Evolutionary conservation across 1,284 basidiomycete species (phyloP).

Genomic region (Rugosomyces carneus): DNA sequence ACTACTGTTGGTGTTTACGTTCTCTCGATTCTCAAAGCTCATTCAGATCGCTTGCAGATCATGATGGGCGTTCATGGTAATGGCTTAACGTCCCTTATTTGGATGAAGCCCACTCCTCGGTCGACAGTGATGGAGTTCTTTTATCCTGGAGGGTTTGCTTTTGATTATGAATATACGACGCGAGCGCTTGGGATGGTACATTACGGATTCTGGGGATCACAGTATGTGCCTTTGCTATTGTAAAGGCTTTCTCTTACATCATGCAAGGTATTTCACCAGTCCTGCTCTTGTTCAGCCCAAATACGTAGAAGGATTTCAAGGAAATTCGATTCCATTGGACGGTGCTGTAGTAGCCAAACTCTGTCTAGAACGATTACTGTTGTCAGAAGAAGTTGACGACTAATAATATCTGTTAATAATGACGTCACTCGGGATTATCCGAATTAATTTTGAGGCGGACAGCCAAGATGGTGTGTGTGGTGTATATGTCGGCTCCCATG

Average conservation of each 20-base stretch:
- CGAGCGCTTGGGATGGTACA: conserved; percentile 78
- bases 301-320: conserved; percentile 55
- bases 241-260: neutral
- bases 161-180: conserved; percentile 81
- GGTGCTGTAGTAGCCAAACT: conserved; percentile 43
- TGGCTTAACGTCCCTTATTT: conserved; percentile 75
- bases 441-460: no score
- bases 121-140: conserved; percentile 88
- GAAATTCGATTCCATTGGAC: conserved; percentile 46
- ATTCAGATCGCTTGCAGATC: no score
- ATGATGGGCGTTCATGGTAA: conserved; percentile 88
- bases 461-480: no score
- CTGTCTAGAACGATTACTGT: conserved; percentile 38
- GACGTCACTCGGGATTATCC: no score
- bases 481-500: no score
- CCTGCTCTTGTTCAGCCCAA: conserved; percentile 36
- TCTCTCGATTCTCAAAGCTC: conserved; percentile 1
- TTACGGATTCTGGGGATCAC: conserved; percentile 73
- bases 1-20: conserved; percentile 63
- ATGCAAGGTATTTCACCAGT: conserved; percentile 42
- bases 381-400: conserved; percentile 39
- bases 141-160: conserved; percentile 78
- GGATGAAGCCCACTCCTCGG: conserved; percentile 75
- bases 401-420: conserved; percentile 16
- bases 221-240: conserved; percentile 25